Conservation (phyloP, 176 grass and related monocot species). For the Chloris gayana region DNA sequence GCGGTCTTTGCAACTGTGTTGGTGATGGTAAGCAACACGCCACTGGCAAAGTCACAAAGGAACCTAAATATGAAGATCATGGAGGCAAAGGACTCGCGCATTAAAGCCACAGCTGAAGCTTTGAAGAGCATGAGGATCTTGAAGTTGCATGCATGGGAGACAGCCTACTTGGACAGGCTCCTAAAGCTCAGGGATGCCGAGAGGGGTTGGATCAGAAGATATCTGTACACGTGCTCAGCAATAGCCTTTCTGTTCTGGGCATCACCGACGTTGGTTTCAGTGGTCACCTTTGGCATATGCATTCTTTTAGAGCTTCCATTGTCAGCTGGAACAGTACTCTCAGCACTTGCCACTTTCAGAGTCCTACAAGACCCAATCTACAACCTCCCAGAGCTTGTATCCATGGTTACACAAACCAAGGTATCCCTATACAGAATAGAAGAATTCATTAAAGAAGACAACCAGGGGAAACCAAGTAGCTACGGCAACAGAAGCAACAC, state of each 20-base stretch:
- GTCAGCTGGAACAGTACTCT: slow-evolving; percentile 64
- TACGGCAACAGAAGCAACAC: background rate
- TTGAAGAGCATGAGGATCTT: slow-evolving; percentile 89
- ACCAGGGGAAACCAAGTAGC: slow-evolving; percentile 48
- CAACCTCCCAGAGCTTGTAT: slow-evolving; percentile 83
- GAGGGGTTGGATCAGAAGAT: slow-evolving; percentile 62
- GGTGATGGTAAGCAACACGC: slow-evolving; percentile 90
- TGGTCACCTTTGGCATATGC: slow-evolving; percentile 77
- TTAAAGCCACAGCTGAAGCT: slow-evolving; percentile 79
- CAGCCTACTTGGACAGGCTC: slow-evolving; percentile 68
- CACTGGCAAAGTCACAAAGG: slow-evolving; percentile 64
- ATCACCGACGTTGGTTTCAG: slow-evolving; percentile 80
- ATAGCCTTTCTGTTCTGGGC: slow-evolving; percentile 89
- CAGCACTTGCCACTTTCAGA: slow-evolving; percentile 84
- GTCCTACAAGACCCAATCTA: slow-evolving; percentile 92
- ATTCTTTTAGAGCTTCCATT: slow-evolving; percentile 66
- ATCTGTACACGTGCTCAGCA: slow-evolving; percentile 80
- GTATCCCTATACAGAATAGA: slow-evolving; percentile 81
- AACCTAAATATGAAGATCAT: slow-evolving; percentile 76
- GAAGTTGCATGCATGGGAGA: slow-evolving; percentile 93
- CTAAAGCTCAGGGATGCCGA: slow-evolving; percentile 71
- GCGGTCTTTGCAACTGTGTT: slow-evolving; percentile 58
- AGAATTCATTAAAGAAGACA: slow-evolving; percentile 67
- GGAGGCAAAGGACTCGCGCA: slow-evolving; percentile 82
- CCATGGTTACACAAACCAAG: slow-evolving; percentile 81